A percentile compares a stretch with the other conserved stretches of the same genome.
These are phyloP conservation scores for Aspergillus chevalieri DNA, from an alignment of 2,329 filamentous ascomycete genomes.

Conservation along the genomic window DNA sequence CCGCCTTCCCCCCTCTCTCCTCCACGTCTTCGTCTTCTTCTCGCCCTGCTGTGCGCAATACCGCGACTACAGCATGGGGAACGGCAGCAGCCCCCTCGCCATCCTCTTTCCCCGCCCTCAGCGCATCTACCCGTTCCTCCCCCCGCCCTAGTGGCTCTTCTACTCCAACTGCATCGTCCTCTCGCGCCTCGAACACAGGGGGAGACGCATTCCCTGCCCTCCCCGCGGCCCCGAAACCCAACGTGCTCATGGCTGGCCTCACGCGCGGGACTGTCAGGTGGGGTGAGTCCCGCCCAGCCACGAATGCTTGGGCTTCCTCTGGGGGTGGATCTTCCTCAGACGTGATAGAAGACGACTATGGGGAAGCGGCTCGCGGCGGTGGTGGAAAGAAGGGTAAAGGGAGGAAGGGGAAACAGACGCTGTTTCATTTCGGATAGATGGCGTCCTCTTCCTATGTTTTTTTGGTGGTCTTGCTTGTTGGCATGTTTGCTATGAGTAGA, in stretches of 20 bases:
- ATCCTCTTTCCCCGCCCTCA: conserved; percentile 16
- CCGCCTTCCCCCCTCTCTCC: conserved; percentile 43
- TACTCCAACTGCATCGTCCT: conserved; percentile 15
- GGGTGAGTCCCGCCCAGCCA: conserved; percentile 32
- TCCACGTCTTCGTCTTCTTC: conserved; percentile 10
- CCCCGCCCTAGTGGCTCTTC: conserved; percentile 3
- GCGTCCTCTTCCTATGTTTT: neutral
- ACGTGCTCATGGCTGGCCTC: conserved; percentile 46
- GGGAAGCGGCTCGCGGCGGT: conserved; percentile 14
- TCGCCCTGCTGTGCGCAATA: conserved; percentile 10
- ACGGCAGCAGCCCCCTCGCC: conserved; percentile 19
- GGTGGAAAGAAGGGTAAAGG: conserved; percentile 33
- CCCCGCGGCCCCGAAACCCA: conserved; percentile 67
- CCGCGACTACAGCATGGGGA: conserved; percentile 9
- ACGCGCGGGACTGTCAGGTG: conserved; percentile 43
- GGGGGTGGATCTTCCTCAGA: conserved; percentile 16
- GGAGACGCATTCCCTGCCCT: conserved; percentile 74
- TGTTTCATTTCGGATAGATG: conserved; percentile 33
- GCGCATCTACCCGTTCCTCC: conserved; percentile 22
- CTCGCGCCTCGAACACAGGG: conserved; percentile 17
- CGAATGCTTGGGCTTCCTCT: conserved; percentile 33
- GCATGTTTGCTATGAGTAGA: neutral
- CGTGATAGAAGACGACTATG: conserved; percentile 4
- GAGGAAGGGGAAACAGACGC: conserved; percentile 37
- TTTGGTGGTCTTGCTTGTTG: neutral